Evolutionary conservation across 1,284 basidiomycete species (phyloP), one percentile per base, ranked within the genome.

Genomic region (Apiotrichum domesticum): DNA sequence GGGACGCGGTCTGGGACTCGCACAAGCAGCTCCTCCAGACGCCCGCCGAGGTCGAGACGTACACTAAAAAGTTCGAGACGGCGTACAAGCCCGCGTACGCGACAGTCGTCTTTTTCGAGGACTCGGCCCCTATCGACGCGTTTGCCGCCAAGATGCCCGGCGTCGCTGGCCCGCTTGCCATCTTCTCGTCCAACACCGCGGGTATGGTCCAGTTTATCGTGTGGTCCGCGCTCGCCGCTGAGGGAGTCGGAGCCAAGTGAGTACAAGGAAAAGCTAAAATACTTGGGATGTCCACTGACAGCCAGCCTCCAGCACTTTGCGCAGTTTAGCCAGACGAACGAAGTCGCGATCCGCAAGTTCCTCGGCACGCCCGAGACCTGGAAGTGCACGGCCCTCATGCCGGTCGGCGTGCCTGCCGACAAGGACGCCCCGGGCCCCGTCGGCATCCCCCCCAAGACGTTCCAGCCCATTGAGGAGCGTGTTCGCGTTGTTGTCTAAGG

Each of bases 21-120:
- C 56, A 58, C 62, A 55, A 54, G 55, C 32, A 43, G 39, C 48
- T 41, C 34, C 34, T 59, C 54, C 21, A 34, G 10, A 15, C 41
- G 14, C 48, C 35, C 56, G 62, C 54, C 35, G 51, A 48, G 33
- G 40, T 59, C 40, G 51, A 42, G 45, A 43, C 47, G 51, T 62
- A 49, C 49, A 51, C 61, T 15, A 56, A 52, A 35, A 72, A 70
- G 62, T 67, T 79, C 42, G 66, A 67, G 41, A 63, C 48, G 39
- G 45, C 62, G 15, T 79, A 79, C 69, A 65, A 68, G 49, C 62
- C 68, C 9, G 80, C 72, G 9, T 71, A 77, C 57, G 80, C 79
- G 34, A 80, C 80, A 8, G 72, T 80, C 43, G 59, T 80, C 46
- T 77, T 81, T 68, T 80, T 77, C 59, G 76, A 77, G 52, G 77